These are phyloP conservation scores for Ceratocystiopsis sp. DNA, from an alignment of 2,329 filamentous ascomycete genomes.

Conservation along the genomic window DNA sequence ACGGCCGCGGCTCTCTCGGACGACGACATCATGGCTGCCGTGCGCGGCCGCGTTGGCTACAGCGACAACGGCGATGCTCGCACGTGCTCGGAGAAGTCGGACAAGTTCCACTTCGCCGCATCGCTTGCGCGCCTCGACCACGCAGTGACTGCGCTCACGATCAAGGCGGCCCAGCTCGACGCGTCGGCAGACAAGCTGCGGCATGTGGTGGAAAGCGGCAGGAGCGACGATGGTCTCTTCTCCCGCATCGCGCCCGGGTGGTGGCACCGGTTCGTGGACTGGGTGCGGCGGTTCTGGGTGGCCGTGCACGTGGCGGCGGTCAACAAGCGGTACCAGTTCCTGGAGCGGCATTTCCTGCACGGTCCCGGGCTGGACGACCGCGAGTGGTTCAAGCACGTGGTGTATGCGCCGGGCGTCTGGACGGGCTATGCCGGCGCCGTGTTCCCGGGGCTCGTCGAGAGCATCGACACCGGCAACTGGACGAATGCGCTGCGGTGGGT, in stretches of 20 bases:
- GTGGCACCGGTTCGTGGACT: slow-evolving; percentile 46
- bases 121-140: slow-evolving; percentile 13
- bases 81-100: neutral
- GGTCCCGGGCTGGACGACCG: slow-evolving; percentile 59
- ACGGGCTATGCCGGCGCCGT: slow-evolving; percentile 71
- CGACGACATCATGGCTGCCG: slow-evolving; percentile 12
- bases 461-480: slow-evolving; percentile 42
- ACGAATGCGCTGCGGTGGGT: slow-evolving; percentile 41
- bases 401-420: slow-evolving; percentile 55
- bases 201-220: slow-evolving; percentile 16
- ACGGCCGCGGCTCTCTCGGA: slow-evolving; percentile 9
- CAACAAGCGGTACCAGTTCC: slow-evolving; percentile 67
- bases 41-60: neutral
- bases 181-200: slow-evolving; percentile 22
- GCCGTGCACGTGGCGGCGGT: slow-evolving; percentile 18
- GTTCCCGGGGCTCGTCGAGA: slow-evolving; percentile 45
- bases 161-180: slow-evolving; percentile 27
- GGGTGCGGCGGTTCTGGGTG: slow-evolving; percentile 31
- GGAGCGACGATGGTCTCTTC: neutral
- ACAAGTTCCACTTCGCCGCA: slow-evolving; percentile 3
- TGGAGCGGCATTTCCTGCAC: slow-evolving; percentile 71
- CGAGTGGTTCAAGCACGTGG: slow-evolving; percentile 63
- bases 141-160: slow-evolving; percentile 16
- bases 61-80: neutral
- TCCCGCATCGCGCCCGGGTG: slow-evolving; percentile 23